phyloP scores from a whole-genome alignment of 768 basidiomycete species.

The Glaciozyma antarctica region DNA sequence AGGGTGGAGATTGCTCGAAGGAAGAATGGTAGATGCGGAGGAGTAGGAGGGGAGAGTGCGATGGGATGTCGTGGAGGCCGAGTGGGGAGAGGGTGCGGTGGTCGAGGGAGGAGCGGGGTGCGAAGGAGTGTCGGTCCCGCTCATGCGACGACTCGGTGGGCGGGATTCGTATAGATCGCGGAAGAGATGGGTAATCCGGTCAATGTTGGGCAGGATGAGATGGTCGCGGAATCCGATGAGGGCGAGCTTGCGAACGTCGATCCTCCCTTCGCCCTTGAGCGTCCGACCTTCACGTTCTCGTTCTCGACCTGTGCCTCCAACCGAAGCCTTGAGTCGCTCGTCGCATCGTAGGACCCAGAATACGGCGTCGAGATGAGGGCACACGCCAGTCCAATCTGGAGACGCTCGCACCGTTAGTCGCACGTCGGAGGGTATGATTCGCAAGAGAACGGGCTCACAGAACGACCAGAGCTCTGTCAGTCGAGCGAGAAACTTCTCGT shows the following conservation, averaged over 20 bases:
- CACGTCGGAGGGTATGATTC: too few relatives aligned
- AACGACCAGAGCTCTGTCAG: slow-evolving; percentile 37
- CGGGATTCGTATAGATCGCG: slow-evolving; percentile 1
- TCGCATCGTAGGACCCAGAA: slow-evolving; percentile 36
- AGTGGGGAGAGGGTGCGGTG: neutral
- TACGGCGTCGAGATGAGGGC: slow-evolving; percentile 37
- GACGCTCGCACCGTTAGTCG: too few relatives aligned
- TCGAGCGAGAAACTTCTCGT: slow-evolving; percentile 30
- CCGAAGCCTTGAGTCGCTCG: slow-evolving; percentile 15
- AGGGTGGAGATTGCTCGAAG: neutral
- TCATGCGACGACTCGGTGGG: slow-evolving; percentile 1
- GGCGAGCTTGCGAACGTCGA: slow-evolving; percentile 32
- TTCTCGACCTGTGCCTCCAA: slow-evolving; percentile 7
- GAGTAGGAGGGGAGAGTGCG: neutral
- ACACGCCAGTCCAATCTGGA: slow-evolving; percentile 30
- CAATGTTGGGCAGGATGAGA: slow-evolving; percentile 30
- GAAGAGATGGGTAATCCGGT: slow-evolving; percentile 5
- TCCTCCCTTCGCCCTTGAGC: slow-evolving; percentile 11
- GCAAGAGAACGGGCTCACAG: slow-evolving; percentile 12
- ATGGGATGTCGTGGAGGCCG: neutral
- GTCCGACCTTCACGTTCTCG: slow-evolving; percentile 1
- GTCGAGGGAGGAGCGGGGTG: neutral
- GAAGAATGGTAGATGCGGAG: neutral
- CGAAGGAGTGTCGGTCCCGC: neutral
- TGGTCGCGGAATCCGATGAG: slow-evolving; percentile 34